Conservation (phyloP, 768 basidiomycete genomes). For the Leccinellum rugosiceps region DNA sequence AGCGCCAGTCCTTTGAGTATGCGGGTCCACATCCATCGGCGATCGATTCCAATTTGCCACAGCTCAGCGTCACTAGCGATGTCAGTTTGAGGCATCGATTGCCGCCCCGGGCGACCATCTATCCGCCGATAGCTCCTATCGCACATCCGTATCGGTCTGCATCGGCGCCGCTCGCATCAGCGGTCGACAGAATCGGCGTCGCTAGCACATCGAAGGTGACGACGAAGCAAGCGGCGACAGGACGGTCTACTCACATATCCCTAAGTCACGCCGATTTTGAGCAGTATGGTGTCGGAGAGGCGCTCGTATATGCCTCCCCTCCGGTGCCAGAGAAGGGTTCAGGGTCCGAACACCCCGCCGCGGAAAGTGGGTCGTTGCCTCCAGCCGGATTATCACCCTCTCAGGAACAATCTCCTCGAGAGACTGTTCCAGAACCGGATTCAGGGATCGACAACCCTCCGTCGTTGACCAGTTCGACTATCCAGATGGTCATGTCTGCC, state of each 20-base stretch:
- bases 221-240: background rate
- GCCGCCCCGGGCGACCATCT: slow-evolving; percentile 29
- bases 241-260: slow-evolving; percentile 18
- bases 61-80: slow-evolving; percentile 19
- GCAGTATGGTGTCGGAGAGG: slow-evolving; percentile 61
- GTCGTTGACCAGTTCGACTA: slow-evolving; percentile 37
- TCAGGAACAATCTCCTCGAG: slow-evolving; percentile 1
- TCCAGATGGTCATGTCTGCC: slow-evolving; percentile 37
- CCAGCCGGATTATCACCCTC: background rate
- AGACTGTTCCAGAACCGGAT: slow-evolving; percentile 23
- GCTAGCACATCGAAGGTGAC: background rate
- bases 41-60: slow-evolving; percentile 20
- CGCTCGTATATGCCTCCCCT: slow-evolving; percentile 47
- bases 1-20: slow-evolving; percentile 32
- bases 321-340: background rate
- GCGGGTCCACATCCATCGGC: slow-evolving; percentile 41
- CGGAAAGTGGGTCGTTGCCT: background rate
- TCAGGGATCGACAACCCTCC: slow-evolving; percentile 7
- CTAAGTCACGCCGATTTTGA: slow-evolving; percentile 35
- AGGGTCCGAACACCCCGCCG: background rate
- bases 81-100: slow-evolving; percentile 36
- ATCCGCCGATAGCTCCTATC: slow-evolving; percentile 26
- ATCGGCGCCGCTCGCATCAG: background rate
- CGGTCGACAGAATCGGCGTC: background rate
- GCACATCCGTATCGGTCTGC: slow-evolving; percentile 26